Evolutionary conservation across 2,329 filamentous ascomycete species (phyloP), one percentile per base, ranked within the genome.

Genomic region (Colletotrichum truncatum): DNA sequence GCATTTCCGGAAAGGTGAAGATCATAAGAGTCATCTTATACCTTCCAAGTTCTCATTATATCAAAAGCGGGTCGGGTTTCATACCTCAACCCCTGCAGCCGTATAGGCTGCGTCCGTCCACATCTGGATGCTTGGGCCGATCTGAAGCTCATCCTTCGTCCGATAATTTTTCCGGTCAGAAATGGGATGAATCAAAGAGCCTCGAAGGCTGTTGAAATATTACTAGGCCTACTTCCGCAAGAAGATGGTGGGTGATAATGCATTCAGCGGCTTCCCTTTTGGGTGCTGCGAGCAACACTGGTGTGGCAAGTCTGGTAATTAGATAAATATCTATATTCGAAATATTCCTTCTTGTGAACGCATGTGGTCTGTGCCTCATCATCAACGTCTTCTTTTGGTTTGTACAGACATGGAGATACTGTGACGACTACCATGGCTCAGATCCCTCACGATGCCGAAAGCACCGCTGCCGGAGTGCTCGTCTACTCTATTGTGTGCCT

Each of bases 41-140:
- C n/a, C n/a, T n/a, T n/a, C n/a, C n/a, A n/a, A n/a, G n/a, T n/a
- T n/a, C n/a, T n/a, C n/a, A n/a, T n/a, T n/a, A 43, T 43, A 30
- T 30, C 52, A 55, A 34, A 34, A 55, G 52, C 38, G 38, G 38
- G n/a, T n/a, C n/a, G 52, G 26, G 52, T 55, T 45, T 55, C 52
- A 55, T 12, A 23, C 16, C 18, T 7, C 12, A 10, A 14, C 52
- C 38, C 52, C 52, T 55, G 52, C 52, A 55, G 52, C 43, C 4
- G 6, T 1, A 1, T 16, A 32, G 25, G 52, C 32, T 43, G 52
- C 52, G 34, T 30, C 38, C 12, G 3, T 34, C 52, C 52, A n/a
- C 52, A 43, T 55, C 26, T 11, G 38, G 52, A 43, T 25, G 26
- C 52, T 34, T 55, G 38, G 52, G 26, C 52, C 52, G 52, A 55